Evolutionary conservation across 2,329 filamentous ascomycete genomes (phyloP), one percentile per base, ranked within the genome.

Genomic region (Endothia cerciana): DNA sequence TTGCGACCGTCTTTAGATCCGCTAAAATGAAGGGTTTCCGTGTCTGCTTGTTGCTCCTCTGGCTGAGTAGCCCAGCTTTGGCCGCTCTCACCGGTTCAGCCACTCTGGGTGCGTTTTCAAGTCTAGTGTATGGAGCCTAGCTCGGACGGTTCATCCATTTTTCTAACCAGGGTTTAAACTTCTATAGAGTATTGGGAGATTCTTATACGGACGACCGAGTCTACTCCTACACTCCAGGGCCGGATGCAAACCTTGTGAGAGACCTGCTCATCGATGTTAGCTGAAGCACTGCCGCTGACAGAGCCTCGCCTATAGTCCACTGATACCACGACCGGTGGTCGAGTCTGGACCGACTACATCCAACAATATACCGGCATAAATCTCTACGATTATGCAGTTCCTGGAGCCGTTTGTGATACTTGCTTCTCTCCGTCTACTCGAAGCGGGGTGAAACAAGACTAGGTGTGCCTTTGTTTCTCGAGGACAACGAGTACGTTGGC

Each of bases 341-440:
- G 66, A 6, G 63, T 67, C 38, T 70, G 69, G 69, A 47, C 68
- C 3, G 55, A 69, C 28, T 70, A 69, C 51, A 30, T 70, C 41
- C 66, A 67, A 41, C 68, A 70, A 38, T 69, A 70, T 25, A 55
- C 69, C 3, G 68, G 69, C 15, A 53, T 68, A 22, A 51, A 66
- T 4, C 61, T 69, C 1, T 70, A 69, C 67, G 60, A 71, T 69
- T 65, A 73, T 68, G 55, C 74, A 65, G 40, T 72, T 65, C 51
- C 70, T 62, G 41, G 73, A 66, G 43, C 71, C 57, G 55, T 70
- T 61, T 67, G 72, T 67, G 49, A 72, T 67, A 38, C 64, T 2
- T 64, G 64, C 17, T 68, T 69, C 47, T 66, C 69, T 7, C 68
- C 66, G 6, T 63, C 60, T 4, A 43, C 36, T 2, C 49, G 64